phyloP scores from a whole-genome alignment of 306 rosid genomes.

The Gleditsia sinensis region DNA sequence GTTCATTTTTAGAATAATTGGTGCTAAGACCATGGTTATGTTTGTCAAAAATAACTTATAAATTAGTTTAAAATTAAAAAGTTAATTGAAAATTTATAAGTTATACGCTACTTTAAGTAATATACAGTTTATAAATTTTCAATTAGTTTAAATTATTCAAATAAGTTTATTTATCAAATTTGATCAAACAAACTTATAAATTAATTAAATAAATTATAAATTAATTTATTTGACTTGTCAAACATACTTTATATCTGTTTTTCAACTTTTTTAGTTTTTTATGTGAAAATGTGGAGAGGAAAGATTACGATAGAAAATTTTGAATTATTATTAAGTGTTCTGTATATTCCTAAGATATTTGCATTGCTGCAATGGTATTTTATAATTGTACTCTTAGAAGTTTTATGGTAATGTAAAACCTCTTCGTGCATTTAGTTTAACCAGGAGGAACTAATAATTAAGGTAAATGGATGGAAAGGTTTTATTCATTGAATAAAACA shows the following conservation, averaged over 20 bases:
- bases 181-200: too few relatives aligned
- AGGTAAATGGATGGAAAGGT: not conserved
- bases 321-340: not conserved
- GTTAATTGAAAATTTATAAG: too few relatives aligned
- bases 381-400: not conserved
- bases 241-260: too few relatives aligned
- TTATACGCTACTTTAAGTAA: too few relatives aligned
- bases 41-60: too few relatives aligned
- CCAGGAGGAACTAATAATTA: not conserved
- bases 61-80: too few relatives aligned
- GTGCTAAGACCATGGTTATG: not conserved
- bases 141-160: too few relatives aligned
- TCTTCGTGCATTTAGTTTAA: not conserved
- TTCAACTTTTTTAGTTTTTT: not conserved
- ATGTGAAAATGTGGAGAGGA: not conserved
- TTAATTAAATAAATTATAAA: too few relatives aligned
- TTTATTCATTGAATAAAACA: not conserved
- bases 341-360: not conserved
- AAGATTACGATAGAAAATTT: not conserved
- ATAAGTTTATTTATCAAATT: too few relatives aligned
- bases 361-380: too few relatives aligned
- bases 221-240: too few relatives aligned
- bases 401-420: not conserved
- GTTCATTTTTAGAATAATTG: not conserved
- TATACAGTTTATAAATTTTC: too few relatives aligned